These are phyloP conservation scores for Radiomyces spectabilis DNA, from an alignment of 192 early-diverging fungal species.

Conservation along the genomic window DNA sequence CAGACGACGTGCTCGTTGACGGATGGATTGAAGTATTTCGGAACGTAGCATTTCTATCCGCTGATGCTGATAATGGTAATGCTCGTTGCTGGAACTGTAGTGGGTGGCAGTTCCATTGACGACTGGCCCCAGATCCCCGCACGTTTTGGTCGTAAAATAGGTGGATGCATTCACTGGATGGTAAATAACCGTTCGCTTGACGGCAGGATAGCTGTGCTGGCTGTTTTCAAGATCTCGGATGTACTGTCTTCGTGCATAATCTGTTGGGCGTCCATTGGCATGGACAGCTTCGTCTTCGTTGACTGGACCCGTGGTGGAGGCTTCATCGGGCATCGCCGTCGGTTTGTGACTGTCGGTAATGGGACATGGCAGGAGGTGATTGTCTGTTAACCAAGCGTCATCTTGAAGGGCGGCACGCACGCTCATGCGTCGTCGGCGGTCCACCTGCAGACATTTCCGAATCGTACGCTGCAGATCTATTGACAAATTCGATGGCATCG, in stretches of 20 bases:
- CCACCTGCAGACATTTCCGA: conserved; percentile 29
- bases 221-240: conserved; percentile 14
- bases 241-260: conserved; percentile 4
- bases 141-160: conserved; percentile 25
- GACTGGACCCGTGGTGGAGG: not conserved
- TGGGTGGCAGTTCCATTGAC: too few species aligned
- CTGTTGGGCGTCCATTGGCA: too few species aligned
- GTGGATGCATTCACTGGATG: conserved; percentile 24
- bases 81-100: too few species aligned
- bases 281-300: too few species aligned
- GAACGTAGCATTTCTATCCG: conserved; percentile 5
- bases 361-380: conserved; percentile 6
- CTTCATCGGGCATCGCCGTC: too few species aligned
- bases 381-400: conserved; percentile 35
- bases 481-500: conserved; percentile 28
- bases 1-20: conserved; percentile 1
- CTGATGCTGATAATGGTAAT: too few species aligned
- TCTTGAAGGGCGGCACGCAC: conserved; percentile 23
- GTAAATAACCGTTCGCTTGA: conserved; percentile 14
- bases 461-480: conserved; percentile 28
- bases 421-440: conserved; percentile 25
- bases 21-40: conserved; percentile 12
- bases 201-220: not conserved
- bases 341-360: conserved; percentile 2
- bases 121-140: not conserved